These are phyloP conservation scores for Dioscorea cayenensis DNA, from an alignment of 116 monocot genomes.

Conservation along the genomic window DNA sequence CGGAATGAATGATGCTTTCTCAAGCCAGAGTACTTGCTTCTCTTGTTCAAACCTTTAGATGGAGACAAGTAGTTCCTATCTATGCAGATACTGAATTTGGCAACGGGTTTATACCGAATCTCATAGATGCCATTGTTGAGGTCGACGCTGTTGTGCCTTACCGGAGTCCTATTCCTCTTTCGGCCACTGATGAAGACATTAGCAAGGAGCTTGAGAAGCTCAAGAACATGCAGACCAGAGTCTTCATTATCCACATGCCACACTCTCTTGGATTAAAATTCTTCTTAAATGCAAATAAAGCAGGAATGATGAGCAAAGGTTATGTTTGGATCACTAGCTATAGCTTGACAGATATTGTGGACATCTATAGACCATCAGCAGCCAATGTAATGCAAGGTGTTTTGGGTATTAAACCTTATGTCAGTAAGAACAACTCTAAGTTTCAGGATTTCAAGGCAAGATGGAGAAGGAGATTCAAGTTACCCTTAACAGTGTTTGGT, in stretches of 20 bases:
- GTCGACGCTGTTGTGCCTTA: constrained; percentile 28
- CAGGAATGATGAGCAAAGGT: constrained; percentile 38
- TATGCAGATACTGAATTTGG: constrained; percentile 41
- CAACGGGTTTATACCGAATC: constrained; percentile 35
- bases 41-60: constrained; percentile 26
- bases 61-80: constrained; percentile 45
- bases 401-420: constrained; percentile 44
- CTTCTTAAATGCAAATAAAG: constrained; percentile 27
- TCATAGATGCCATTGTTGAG: constrained; percentile 35
- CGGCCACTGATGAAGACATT: constrained; percentile 24
- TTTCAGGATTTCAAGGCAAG: constrained; percentile 24
- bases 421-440: background rate
- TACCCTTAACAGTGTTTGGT: constrained; percentile 24
- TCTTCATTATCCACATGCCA: constrained; percentile 55
- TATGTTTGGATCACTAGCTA: constrained; percentile 62
- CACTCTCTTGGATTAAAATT: constrained; percentile 23
- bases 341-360: constrained; percentile 35
- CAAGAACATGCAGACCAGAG: constrained; percentile 34
- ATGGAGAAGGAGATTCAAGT: constrained; percentile 24
- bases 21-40: constrained; percentile 44
- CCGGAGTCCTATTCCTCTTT: constrained; percentile 24
- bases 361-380: constrained; percentile 18
- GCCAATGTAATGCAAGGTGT: constrained; percentile 45
- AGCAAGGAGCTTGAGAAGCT: constrained; percentile 23
- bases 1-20: constrained; percentile 27